Evolutionary conservation across 768 basidiomycete genomes (phyloP).

Genomic region (Hypholoma sublateritium): DNA sequence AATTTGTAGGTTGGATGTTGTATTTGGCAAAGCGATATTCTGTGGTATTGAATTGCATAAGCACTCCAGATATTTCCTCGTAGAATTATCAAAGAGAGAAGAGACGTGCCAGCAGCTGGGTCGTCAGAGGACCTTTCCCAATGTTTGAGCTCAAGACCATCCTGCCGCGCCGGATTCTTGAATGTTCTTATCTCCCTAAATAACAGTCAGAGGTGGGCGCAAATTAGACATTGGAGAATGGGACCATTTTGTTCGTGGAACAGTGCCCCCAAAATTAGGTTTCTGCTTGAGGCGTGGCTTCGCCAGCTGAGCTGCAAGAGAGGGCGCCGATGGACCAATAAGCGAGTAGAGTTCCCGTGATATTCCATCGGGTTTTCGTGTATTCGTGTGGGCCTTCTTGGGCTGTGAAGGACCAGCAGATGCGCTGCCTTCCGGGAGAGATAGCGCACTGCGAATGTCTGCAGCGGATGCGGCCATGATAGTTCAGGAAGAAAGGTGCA

Average conservation of each 20-base stretch:
- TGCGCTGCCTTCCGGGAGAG: conserved; percentile 48
- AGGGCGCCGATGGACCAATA: conserved; percentile 91
- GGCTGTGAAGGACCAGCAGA: conserved; percentile 44
- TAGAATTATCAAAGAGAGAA: neutral
- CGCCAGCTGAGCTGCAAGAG: conserved; percentile 74
- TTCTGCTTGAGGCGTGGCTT: conserved; percentile 88
- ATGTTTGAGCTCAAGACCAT: conserved; percentile 71
- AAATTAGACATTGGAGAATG: conserved; percentile 1
- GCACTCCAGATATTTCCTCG: neutral
- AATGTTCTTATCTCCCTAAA: conserved; percentile 79
- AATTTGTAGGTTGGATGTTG: conserved; percentile 63
- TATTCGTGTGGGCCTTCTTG: conserved; percentile 43
- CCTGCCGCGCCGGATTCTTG: conserved; percentile 67
- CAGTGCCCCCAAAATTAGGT: conserved; percentile 62
- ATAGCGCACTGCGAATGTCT: conserved; percentile 84
- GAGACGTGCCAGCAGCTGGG: conserved; percentile 49
- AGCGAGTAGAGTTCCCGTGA: conserved; percentile 91
- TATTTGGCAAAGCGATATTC: conserved; percentile 86
- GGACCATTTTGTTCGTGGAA: conserved; percentile 71
- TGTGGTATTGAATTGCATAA: conserved; percentile 23
- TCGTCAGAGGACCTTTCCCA: conserved; percentile 75
- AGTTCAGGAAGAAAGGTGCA: conserved; percentile 12
- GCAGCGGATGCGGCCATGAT: conserved; percentile 70
- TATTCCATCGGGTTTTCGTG: conserved; percentile 85
- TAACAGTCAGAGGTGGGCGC: neutral